A percentile compares a stretch with the other conserved stretches of the same genome.
Evolutionary conservation across 495 filamentous ascomycete genomes (phyloP).

Genomic region (Penicillium ochrochloron): DNA sequence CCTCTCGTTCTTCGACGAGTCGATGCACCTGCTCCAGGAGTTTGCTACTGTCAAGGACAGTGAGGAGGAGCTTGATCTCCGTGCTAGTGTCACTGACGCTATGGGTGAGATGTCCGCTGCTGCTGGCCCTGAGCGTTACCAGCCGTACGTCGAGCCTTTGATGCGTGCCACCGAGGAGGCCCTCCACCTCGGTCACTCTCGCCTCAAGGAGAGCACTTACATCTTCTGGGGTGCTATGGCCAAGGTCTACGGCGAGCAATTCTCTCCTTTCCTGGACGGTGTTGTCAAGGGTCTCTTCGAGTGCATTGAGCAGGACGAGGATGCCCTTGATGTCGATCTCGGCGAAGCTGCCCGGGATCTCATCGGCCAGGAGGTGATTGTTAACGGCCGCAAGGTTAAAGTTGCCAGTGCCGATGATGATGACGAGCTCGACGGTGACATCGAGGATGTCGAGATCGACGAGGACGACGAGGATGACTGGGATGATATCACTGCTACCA

Average conservation of each 20-base stretch:
- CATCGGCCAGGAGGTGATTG: slow-evolving; percentile 72
- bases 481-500: slow-evolving; percentile 81
- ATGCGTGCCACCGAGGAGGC: slow-evolving; percentile 93
- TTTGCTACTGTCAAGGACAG: slow-evolving; percentile 86
- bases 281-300: slow-evolving; percentile 85
- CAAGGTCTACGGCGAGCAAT: slow-evolving; percentile 91
- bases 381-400: slow-evolving; percentile 84
- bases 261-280: slow-evolving; percentile 81
- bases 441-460: slow-evolving; percentile 69
- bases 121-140: slow-evolving; percentile 83
- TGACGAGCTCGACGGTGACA: slow-evolving; percentile 59
- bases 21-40: slow-evolving; percentile 81
- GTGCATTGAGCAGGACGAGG: slow-evolving; percentile 87
- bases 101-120: slow-evolving; percentile 91
- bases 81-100: slow-evolving; percentile 85
- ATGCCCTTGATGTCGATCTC: slow-evolving; percentile 78
- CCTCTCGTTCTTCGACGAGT: slow-evolving; percentile 84
- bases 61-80: slow-evolving; percentile 86
- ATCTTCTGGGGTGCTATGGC: slow-evolving; percentile 94
- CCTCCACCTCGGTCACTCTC: slow-evolving; percentile 83
- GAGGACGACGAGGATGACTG: slow-evolving; percentile 76
- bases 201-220: slow-evolving; percentile 92
- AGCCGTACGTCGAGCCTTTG: slow-evolving; percentile 84
- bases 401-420: slow-evolving; percentile 63
- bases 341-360: slow-evolving; percentile 79